These are phyloP conservation scores for Medicago ruthenica DNA, from an alignment of 306 rosid species.

Conservation along the genomic window DNA sequence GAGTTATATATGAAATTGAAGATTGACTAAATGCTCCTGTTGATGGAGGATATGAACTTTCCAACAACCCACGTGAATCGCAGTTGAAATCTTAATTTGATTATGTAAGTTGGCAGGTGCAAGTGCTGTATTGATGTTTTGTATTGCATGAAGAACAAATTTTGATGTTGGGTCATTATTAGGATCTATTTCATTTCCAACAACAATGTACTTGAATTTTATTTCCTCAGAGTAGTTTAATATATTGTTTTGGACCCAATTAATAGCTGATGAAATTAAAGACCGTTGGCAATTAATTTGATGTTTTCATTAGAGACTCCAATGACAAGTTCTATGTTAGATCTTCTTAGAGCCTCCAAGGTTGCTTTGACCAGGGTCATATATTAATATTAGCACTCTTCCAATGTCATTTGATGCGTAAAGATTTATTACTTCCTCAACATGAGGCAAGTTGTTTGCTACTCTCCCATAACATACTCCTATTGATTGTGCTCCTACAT, in stretches of 20 bases:
- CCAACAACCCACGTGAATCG: slow-evolving; percentile 45
- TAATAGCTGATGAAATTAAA: slow-evolving; percentile 29
- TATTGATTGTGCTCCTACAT: slow-evolving; percentile 42
- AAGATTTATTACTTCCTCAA: slow-evolving; percentile 44
- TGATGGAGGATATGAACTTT: slow-evolving; percentile 54
- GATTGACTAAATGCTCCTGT: slow-evolving; percentile 31
- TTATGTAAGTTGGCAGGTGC: slow-evolving; percentile 42
- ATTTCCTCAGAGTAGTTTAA: slow-evolving; percentile 38
- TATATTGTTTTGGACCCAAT: slow-evolving; percentile 52
- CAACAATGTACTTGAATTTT: slow-evolving; percentile 53
- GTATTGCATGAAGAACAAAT: slow-evolving; percentile 11
- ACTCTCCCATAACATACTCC: slow-evolving; percentile 58
- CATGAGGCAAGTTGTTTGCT: slow-evolving; percentile 42
- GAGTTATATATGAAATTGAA: slow-evolving; percentile 44
- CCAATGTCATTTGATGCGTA: slow-evolving; percentile 45
- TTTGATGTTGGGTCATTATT: not conserved
- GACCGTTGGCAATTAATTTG: slow-evolving; percentile 37
- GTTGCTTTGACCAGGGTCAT: slow-evolving; percentile 32
- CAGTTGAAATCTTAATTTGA: slow-evolving; percentile 59
- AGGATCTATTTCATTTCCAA: slow-evolving; percentile 47
- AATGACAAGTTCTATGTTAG: slow-evolving; percentile 55
- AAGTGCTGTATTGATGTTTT: slow-evolving; percentile 44
- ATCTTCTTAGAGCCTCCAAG: slow-evolving; percentile 54
- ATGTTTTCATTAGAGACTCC: slow-evolving; percentile 39
- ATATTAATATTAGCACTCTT: slow-evolving; percentile 53